These are phyloP conservation scores for Aspergillus sparsus DNA, from an alignment of 495 filamentous ascomycete genomes.

Conservation along the genomic window DNA sequence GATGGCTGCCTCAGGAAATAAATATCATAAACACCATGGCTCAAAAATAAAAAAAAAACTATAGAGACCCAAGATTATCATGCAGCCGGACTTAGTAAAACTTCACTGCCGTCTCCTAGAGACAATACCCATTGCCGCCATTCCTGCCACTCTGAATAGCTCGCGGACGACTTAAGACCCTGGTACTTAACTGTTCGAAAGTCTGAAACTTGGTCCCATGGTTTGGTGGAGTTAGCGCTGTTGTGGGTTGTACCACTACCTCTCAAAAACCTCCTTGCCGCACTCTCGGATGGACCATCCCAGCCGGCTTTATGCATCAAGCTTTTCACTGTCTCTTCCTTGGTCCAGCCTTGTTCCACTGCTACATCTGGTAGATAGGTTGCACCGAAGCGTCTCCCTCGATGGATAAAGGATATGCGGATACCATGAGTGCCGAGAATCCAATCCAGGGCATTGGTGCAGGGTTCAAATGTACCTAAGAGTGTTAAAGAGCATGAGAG, in stretches of 20 bases:
- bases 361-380: slow-evolving; percentile 95
- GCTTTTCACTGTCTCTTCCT: slow-evolving; percentile 86
- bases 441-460: slow-evolving; percentile 79
- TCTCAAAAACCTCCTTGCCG: slow-evolving; percentile 49
- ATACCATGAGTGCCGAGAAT: slow-evolving; percentile 80
- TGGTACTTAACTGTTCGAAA: slow-evolving; percentile 78
- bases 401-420: slow-evolving; percentile 70
- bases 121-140: slow-evolving; percentile 74
- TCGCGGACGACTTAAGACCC: slow-evolving; percentile 69
- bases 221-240: slow-evolving; percentile 27
- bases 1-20: background rate
- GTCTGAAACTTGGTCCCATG: slow-evolving; percentile 72
- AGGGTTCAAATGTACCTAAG: slow-evolving; percentile 73
- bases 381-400: slow-evolving; percentile 60
- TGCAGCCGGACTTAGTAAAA: slow-evolving; percentile 10
- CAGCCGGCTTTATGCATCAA: slow-evolving; percentile 95
- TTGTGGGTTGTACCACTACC: slow-evolving; percentile 21
- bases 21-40: background rate
- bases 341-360: slow-evolving; percentile 90
- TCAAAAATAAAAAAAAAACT: background rate
- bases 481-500: slow-evolving; percentile 74
- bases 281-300: slow-evolving; percentile 50
- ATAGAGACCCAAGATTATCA: background rate
- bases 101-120: slow-evolving; percentile 38
- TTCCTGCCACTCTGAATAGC: slow-evolving; percentile 69